Conservation (phyloP, 2,329 filamentous ascomycete genomes). For the Elsinoe necatrix region DNA sequence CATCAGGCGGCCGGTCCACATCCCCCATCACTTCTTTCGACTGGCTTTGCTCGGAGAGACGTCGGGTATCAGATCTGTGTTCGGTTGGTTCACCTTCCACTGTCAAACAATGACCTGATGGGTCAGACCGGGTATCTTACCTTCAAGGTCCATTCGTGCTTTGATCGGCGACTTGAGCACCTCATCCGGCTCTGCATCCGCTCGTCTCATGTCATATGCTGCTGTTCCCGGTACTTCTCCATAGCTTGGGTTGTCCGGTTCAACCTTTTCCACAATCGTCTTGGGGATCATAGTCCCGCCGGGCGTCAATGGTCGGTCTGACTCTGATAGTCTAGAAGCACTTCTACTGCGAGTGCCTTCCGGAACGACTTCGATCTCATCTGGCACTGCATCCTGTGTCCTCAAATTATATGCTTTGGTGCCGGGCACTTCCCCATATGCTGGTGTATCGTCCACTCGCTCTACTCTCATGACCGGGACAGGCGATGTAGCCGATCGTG, state of each 20-base stretch:
- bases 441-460: conserved; percentile 50
- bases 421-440: conserved; percentile 54
- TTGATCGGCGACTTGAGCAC: conserved; percentile 42
- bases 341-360: conserved; percentile 34
- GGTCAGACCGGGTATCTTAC: conserved; percentile 40
- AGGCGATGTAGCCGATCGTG: conserved; percentile 38
- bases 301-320: conserved; percentile 41
- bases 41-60: conserved; percentile 18
- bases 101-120: conserved; percentile 42
- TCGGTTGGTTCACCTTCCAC: conserved; percentile 51
- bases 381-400: conserved; percentile 52
- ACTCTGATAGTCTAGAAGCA: conserved; percentile 31
- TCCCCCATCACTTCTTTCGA: neutral
- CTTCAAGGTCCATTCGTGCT: conserved; percentile 40
- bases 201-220: conserved; percentile 48
- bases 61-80: conserved; percentile 36
- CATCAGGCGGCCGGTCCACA: conserved; percentile 6
- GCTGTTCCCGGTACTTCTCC: conserved; percentile 55
- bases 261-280: conserved; percentile 55
- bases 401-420: conserved; percentile 53
- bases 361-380: conserved; percentile 53
- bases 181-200: conserved; percentile 52
- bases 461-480: conserved; percentile 56
- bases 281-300: conserved; percentile 48
- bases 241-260: conserved; percentile 47